Base-by-base conservation (phyloP, 306 rosid species). In the Dryas octopetala region DNA sequence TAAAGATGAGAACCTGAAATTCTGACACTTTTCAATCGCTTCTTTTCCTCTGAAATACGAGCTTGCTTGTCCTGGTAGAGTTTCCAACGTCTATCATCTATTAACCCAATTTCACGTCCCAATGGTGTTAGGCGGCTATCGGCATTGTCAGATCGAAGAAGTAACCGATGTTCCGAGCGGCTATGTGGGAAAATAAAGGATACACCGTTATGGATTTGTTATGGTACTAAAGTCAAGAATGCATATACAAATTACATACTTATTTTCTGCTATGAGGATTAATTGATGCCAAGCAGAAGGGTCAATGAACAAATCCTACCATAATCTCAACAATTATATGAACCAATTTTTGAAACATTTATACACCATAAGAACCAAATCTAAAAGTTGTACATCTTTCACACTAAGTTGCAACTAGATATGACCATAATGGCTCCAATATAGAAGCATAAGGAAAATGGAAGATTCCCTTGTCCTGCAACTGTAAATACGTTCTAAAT, bases 111-210 rank as follows among this genome's bases (percentile, higher is more conserved):
- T 83, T 91, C 97, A 78, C 58, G 93, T 11, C 95, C 97, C 89
- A 95, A 83, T 65, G 97, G 97, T 46, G 97, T 91, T 73, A 91
- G 96, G 62, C 97, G 98, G 77, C 96, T 91, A 81, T 95, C 98
- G 46, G 98, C 98, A 76, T 95, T 95, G 80, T 95, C 98, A 7
- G 96, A 91, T 81, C 98, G 89, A 74, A 95, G 91, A 67, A 95
- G 97, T 80, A 95, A 79, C 53, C 98, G 91, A 79, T 95, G 97
- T 88, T 95, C 98, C 65, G 98, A 95, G 83, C 97, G 98, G 88
- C 98, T 93, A 82, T 55, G 45, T 78, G 74, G 70, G 62, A 65
- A 78, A 73, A 78, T 74, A 67, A 44, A 78, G 13, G 17, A 66
- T 5, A 26, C 4, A 23, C 44, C 17, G 6, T 41, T 11, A 54